Conservation (phyloP, 163 green algal genomes). For the Chlorella variabilis region DNA sequence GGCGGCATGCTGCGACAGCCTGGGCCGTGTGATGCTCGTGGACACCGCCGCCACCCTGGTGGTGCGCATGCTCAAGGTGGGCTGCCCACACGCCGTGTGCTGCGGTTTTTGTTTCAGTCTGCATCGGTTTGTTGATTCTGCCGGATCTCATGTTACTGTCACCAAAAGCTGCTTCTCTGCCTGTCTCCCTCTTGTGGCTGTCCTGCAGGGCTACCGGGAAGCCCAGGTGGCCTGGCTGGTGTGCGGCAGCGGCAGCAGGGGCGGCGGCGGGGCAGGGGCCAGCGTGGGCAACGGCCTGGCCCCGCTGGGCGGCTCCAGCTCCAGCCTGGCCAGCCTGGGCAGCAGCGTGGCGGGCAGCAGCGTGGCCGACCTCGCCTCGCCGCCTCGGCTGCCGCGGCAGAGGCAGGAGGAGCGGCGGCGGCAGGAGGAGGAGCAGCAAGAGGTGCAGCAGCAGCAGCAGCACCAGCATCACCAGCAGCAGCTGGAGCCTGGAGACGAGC, state of each 20-base stretch:
- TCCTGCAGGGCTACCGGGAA: constrained; percentile 50
- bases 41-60: constrained; percentile 52
- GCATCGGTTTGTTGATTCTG: no score
- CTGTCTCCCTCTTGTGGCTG: no score
- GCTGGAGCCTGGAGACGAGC: neutral
- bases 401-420: neutral
- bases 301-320: neutral
- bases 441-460: neutral
- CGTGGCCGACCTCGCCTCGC: neutral
- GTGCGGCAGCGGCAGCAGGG: neutral
- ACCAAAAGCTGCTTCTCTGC: no score
- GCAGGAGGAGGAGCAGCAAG: neutral
- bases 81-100: no score
- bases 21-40: constrained; percentile 76
- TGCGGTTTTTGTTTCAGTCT: no score
- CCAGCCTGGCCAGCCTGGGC: constrained; percentile 8
- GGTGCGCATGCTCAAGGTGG: constrained; percentile 71
- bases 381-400: neutral
- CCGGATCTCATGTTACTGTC: no score
- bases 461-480: neutral
- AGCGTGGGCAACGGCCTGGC: neutral
- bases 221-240: constrained; percentile 47
- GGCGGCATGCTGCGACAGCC: constrained; percentile 66
- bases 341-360: constrained; percentile 14
- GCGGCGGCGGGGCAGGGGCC: neutral